These are phyloP conservation scores for Talaromyces nanjingensis DNA, from an alignment of 495 filamentous ascomycete species.

Conservation along the genomic window DNA sequence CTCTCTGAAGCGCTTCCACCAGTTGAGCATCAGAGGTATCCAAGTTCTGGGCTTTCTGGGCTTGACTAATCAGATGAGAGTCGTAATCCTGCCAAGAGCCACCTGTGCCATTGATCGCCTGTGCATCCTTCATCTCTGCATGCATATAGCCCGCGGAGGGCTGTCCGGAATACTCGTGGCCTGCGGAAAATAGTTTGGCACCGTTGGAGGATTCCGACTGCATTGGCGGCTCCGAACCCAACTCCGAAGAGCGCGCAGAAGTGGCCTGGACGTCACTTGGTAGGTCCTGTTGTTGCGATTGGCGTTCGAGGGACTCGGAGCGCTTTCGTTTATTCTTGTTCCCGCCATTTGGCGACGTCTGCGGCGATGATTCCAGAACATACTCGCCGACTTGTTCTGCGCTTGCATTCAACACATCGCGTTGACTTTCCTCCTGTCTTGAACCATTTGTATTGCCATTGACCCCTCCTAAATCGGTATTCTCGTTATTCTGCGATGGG, in stretches of 20 bases:
- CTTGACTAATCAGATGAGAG: conserved; percentile 32
- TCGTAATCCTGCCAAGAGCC: conserved; percentile 36
- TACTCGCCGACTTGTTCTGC: conserved; percentile 19
- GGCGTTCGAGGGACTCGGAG: conserved; percentile 30
- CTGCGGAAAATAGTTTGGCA: conserved; percentile 12
- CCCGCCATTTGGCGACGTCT: conserved; percentile 12
- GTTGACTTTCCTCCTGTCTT: conserved; percentile 17
- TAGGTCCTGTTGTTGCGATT: conserved; percentile 11
- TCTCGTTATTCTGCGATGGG: conserved; percentile 17
- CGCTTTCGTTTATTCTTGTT: conserved; percentile 35
- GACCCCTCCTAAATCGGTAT: conserved; percentile 18
- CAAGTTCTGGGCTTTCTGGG: conserved; percentile 39
- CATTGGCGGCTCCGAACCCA: conserved; percentile 9
- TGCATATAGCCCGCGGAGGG: conserved; percentile 19
- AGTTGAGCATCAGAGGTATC: conserved; percentile 45
- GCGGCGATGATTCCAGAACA: conserved; percentile 21
- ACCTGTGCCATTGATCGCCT: conserved; percentile 23
- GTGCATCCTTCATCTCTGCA: conserved; percentile 25
- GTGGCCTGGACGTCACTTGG: conserved; percentile 12
- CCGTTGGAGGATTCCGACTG: conserved; percentile 17
- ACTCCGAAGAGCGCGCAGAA: conserved; percentile 15
- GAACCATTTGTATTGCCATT: conserved; percentile 12
- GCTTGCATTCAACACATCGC: conserved; percentile 10
- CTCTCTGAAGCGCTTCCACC: conserved; percentile 45
- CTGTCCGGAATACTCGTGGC: conserved; percentile 21